Base-by-base conservation (phyloP, 257 asterid genomes). In the Linderniella brevidens region DNA sequence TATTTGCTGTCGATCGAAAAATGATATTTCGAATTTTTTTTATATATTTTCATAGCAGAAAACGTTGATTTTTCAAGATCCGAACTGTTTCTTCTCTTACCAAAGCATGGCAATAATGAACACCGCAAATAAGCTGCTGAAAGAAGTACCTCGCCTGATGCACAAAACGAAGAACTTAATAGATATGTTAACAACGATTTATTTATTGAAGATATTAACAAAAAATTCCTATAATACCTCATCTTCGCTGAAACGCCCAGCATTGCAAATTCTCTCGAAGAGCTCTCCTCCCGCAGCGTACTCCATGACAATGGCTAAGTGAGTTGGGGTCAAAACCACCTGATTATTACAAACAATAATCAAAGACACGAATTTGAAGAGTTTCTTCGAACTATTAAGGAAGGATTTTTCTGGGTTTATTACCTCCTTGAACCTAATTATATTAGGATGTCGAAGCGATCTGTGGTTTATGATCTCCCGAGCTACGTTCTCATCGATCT, bases 401-500 rank as follows among this genome's bases (percentile, higher is more conserved):
- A 11, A 13, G 2, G 13, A 11, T 11, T 15, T 5, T 35, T 13
- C 14, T 12, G 36, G 10, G 5, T 32, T 11, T 8, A n/a, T 25
- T 25, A 75, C 93, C 85, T 85, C 92, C 59, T 78, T 85, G 72
- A 80, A 85, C 29, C 92, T 77, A 63, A 85, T 78, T 25, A 85
- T 85, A 50, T 85, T 85, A 7, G 92, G 93, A 59, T 85, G 93
- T 4, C 75, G 68, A 57, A 85, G 83, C 7, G 93, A 80, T 55
- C 93, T 63, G 62, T 78, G 93, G 52, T 85, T 80, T 25, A 85
- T 78, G 20, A 85, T 85, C 48, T 84, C 95, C 53, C 95, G 68
- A 0, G 79, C 92, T n/a, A 80, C 93, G 56, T 84, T 78, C 53
- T 73, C 95, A 61, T 84, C 93, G 54, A 80, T 80, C 93, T 80